phyloP scores from a whole-genome alignment of 441 rosid species.

The Syzygium syzygioides region DNA sequence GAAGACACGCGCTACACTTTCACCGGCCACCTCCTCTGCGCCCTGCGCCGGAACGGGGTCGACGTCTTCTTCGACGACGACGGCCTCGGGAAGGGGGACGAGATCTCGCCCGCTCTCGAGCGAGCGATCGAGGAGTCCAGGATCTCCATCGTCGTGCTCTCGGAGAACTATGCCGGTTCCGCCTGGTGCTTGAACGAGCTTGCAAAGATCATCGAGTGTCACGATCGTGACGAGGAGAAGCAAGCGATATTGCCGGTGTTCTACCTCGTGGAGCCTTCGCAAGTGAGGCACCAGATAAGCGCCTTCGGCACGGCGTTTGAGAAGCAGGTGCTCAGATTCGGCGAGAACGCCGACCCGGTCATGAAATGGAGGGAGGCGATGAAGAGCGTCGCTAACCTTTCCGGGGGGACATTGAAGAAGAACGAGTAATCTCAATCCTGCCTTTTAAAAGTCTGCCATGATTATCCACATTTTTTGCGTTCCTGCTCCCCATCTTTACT shows the following conservation, averaged over 20 bases:
- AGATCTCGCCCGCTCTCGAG: neutral
- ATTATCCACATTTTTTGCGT: neutral
- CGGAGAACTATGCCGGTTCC: neutral
- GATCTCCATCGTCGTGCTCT: neutral
- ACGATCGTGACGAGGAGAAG: no score
- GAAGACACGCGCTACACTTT: neutral
- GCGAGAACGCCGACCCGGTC: neutral
- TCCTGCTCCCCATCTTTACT: neutral
- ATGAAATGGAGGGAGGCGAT: neutral
- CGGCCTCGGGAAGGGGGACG: neutral
- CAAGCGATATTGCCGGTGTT: no score
- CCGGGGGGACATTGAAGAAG: neutral
- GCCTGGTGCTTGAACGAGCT: neutral
- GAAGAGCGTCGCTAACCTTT: neutral
- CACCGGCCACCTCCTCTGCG: neutral
- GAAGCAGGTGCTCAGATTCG: neutral
- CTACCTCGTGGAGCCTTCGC: neutral
- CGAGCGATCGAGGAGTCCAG: neutral
- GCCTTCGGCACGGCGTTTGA: neutral
- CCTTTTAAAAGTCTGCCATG: neutral
- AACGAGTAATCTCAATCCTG: neutral
- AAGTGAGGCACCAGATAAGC: neutral
- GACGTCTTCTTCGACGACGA: neutral
- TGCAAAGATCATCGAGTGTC: neutral
- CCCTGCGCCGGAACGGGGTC: neutral